A percentile compares a stretch with the other conserved stretches of the same genome.
Conservation (phyloP, 306 rosid genomes). For the Argentina anserina region DNA sequence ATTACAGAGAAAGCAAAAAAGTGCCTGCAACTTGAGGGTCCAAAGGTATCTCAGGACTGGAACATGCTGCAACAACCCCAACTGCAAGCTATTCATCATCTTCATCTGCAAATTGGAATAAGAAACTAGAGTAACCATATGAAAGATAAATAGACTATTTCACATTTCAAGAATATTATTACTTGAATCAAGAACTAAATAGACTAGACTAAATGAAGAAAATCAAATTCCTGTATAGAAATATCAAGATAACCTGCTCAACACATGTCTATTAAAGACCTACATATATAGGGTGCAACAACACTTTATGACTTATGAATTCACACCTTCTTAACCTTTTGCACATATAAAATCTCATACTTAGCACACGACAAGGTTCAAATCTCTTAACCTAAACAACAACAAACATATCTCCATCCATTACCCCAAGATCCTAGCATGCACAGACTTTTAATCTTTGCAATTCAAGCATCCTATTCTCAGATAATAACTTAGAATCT, state of each 20-base stretch:
- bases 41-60: conserved; percentile 11
- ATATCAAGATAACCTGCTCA: background rate
- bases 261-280: background rate
- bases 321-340: background rate
- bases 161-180: background rate
- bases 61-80: conserved; percentile 23
- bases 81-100: conserved; percentile 47
- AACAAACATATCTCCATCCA: background rate
- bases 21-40: conserved; percentile 10
- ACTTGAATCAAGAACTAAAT: background rate
- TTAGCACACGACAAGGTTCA: background rate
- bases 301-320: background rate
- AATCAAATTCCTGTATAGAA: background rate
- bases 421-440: background rate
- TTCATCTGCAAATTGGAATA: conserved; percentile 44
- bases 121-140: background rate
- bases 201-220: background rate
- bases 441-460: background rate
- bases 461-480: background rate
- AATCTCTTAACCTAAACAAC: background rate
- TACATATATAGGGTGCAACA: background rate
- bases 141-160: background rate
- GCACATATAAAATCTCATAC: background rate
- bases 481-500: background rate
- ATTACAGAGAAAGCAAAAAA: background rate